A percentile compares a stretch with the other conserved stretches of the same genome.
Evolutionary conservation across 805 yeast species (phyloP).

Genomic region (Hanseniaspora singularis): DNA sequence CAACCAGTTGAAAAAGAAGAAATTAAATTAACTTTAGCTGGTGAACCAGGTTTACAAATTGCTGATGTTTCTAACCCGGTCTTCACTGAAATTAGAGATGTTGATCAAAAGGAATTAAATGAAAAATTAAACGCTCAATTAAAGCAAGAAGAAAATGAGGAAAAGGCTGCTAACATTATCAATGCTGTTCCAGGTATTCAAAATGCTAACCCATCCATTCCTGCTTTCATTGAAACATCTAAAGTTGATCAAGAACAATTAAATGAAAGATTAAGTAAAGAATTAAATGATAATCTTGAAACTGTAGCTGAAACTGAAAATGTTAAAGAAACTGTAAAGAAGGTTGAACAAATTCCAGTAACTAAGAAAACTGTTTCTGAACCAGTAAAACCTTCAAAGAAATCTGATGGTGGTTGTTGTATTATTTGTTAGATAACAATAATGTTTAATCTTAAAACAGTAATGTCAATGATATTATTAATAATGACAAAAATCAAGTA

Average conservation of each 20-base stretch:
- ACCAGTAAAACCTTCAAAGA: conserved; percentile 20
- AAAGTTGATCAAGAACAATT: conserved; percentile 1
- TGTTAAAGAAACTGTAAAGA: conserved; percentile 26
- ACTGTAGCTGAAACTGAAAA: conserved; percentile 24
- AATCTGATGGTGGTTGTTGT: conserved; percentile 12
- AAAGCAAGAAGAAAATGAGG: conserved; percentile 8
- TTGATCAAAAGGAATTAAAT: conserved; percentile 49
- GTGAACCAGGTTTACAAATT: conserved; percentile 37
- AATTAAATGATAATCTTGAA: conserved; percentile 21
- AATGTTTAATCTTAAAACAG: not conserved
- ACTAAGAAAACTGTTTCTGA: conserved; percentile 25
- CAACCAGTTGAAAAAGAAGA: conserved; percentile 11
- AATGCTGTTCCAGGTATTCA: conserved; percentile 4
- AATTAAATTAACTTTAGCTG: conserved; percentile 29
- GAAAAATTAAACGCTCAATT: conserved; percentile 26
- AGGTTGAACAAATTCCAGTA: conserved; percentile 18
- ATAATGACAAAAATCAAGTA: too few species aligned
- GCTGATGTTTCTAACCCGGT: conserved; percentile 36
- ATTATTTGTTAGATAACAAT: conserved; percentile 4
- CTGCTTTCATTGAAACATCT: not conserved
- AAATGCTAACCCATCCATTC: not conserved
- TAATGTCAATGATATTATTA: not conserved
- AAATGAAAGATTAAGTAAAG: conserved; percentile 8
- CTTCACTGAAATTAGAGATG: conserved; percentile 43
- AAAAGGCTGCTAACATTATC: conserved; percentile 3